Evolutionary conservation across 371 early-diverging fungal species (phyloP).

Genomic region (Paramicrosporidium saccamoebae): DNA sequence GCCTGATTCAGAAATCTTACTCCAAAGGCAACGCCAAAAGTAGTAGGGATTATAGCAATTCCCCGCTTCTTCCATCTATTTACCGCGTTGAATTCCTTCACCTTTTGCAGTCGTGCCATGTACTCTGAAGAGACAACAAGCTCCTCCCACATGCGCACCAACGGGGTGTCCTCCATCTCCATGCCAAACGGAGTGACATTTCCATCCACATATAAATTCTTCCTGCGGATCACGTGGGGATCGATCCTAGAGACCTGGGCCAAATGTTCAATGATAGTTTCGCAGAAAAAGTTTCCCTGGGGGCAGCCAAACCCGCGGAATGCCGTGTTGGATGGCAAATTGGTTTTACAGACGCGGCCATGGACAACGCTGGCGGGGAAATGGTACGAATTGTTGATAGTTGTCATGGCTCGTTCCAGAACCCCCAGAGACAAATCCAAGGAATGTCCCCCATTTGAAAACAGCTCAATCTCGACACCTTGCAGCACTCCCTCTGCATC

Average conservation of each 20-base stretch:
- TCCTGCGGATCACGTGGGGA: slow-evolving; percentile 13
- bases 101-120: slow-evolving; percentile 8
- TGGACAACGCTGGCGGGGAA: slow-evolving; percentile 16
- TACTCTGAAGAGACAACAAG: slow-evolving; percentile 10
- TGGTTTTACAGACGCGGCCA: slow-evolving; percentile 29
- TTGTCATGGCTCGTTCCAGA: slow-evolving; percentile 24
- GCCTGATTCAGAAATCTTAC: slow-evolving; percentile 30
- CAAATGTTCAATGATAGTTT: slow-evolving; percentile 24
- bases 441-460: slow-evolving; percentile 29
- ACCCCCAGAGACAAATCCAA: slow-evolving; percentile 23
- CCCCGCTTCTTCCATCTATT: slow-evolving; percentile 31
- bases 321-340: slow-evolving; percentile 35
- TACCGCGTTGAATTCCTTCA: slow-evolving; percentile 17
- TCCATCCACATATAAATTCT: slow-evolving; percentile 24
- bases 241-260: slow-evolving; percentile 15
- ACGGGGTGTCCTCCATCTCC: slow-evolving; percentile 19
- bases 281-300: slow-evolving; percentile 32
- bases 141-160: slow-evolving; percentile 20
- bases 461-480: slow-evolving; percentile 15
- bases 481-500: slow-evolving; percentile 15
- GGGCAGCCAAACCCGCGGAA: slow-evolving; percentile 38
- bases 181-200: slow-evolving; percentile 23
- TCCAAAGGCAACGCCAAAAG: slow-evolving; percentile 29
- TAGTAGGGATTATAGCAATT: slow-evolving; percentile 24
- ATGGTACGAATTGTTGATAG: slow-evolving; percentile 28